Percentiles rank a stretch among this genome's conserved stretches.
phyloP scores from a whole-genome alignment of 768 basidiomycete genomes.

The Epithele typhae region DNA sequence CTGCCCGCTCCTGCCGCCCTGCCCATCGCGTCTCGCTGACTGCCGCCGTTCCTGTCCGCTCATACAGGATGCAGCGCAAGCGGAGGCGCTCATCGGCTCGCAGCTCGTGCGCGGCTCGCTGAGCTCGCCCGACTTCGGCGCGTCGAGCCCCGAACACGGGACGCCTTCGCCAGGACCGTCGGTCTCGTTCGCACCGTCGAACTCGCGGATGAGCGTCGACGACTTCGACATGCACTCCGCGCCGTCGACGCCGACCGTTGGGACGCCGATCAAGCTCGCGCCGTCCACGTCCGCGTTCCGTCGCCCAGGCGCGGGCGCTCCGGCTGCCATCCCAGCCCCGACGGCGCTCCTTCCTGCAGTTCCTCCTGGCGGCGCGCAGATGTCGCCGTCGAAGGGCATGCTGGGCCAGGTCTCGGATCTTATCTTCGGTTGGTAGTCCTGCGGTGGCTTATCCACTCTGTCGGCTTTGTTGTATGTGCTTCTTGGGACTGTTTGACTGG shows the following conservation, averaged over 20 bases:
- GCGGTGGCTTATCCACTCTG: too few species aligned
- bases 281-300: constrained; percentile 73
- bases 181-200: constrained; percentile 16
- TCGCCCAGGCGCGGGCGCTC: constrained; percentile 32
- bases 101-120: constrained; percentile 18
- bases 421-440: constrained; percentile 71
- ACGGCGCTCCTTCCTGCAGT: constrained; percentile 23
- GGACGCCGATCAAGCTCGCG: constrained; percentile 69
- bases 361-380: constrained; percentile 17
- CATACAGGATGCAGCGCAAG: constrained; percentile 56
- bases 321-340: constrained; percentile 4
- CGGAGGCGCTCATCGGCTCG: constrained; percentile 45
- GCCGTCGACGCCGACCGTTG: constrained; percentile 42
- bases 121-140: constrained; percentile 13
- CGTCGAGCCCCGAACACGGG: constrained; percentile 20
- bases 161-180: constrained; percentile 36
- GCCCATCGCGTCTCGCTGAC: too few species aligned
- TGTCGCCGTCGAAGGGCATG: constrained; percentile 50
- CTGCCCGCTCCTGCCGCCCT: too few species aligned
- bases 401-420: constrained; percentile 75
- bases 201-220: constrained; percentile 16
- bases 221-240: constrained; percentile 35
- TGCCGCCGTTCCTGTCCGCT: too few species aligned
- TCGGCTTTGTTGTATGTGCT: too few species aligned
- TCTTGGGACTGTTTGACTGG: too few species aligned